Evolutionary conservation across 2,329 filamentous ascomycete genomes (phyloP), one percentile per base, ranked within the genome.

Genomic region (Chrysosporium queenslandicum): DNA sequence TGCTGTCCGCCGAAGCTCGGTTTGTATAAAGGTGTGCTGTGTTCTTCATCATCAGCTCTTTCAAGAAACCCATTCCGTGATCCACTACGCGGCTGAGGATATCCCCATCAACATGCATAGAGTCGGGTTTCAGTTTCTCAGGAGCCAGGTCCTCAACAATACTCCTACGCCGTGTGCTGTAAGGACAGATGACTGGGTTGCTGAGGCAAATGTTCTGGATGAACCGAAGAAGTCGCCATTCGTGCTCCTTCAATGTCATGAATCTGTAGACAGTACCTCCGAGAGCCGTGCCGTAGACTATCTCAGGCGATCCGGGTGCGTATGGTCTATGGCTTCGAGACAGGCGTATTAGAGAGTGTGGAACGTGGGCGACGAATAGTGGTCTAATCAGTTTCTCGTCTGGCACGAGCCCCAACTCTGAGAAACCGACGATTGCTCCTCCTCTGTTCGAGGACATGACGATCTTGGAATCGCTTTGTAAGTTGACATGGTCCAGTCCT

Each of bases 231-330:
- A 94, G 72, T 5, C 76, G 75, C 79, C 84, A 86, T 6, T 83
- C 77, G 1, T 77, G 67, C 16, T 77, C 61, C 8, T 75, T 71
- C 0, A 97, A 69, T 12, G 90, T 69, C 0, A 78, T 78, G 59
- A 96, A 84, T 52, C 85, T 79, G 56, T 80, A 79, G 21, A 90
- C 61, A 0, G 82, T 80, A 1, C 87, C 87, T 60, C 87, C 81
- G 30, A 88, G 75, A 5, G 78, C 79, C 5, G 83, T 73, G 1
- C 85, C 87, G 30, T 71, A 90, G 64, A 53, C 81, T 69, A 52
- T 55, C 81, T 78, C 3, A 71, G 68, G 5, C 69, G 53, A 18
- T 3, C 32, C 18, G 2, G 45, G 39, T 8, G 46, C 6, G 23
- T 49, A 50, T 39, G 56, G 32, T 30, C 18, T 50, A 32, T 46